phyloP scores from a whole-genome alignment of 495 filamentous ascomycete species.

The Annulohypoxylon bovei region DNA sequence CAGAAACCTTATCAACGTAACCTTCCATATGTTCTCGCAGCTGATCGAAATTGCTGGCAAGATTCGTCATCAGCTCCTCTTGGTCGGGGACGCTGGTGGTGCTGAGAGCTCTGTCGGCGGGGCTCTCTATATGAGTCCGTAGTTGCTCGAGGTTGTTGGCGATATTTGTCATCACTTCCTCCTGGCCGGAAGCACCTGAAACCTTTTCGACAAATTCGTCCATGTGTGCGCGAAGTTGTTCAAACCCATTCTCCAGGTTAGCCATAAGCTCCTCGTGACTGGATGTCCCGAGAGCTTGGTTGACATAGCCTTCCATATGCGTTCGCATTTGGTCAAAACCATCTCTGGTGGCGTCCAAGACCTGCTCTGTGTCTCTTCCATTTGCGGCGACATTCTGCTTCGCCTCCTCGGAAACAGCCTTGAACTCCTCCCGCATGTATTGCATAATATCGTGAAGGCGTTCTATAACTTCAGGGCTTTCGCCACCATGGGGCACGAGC shows the following conservation, averaged over 20 bases:
- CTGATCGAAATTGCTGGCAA: constrained; percentile 72
- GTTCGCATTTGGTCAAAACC: constrained; percentile 81
- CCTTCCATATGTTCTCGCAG: constrained; percentile 70
- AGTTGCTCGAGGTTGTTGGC: constrained; percentile 56
- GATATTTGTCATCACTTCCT: constrained; percentile 71
- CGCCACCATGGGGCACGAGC: constrained; percentile 46
- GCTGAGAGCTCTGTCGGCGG: constrained; percentile 74
- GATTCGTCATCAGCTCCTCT: constrained; percentile 77
- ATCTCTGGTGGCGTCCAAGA: constrained; percentile 86
- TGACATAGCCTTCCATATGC: constrained; percentile 72
- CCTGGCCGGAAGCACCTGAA: constrained; percentile 72
- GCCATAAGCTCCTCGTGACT: constrained; percentile 84
- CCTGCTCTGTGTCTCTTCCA: constrained; percentile 80
- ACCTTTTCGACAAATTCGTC: constrained; percentile 78
- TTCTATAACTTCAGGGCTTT: constrained; percentile 71
- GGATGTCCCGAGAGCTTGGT: constrained; percentile 30
- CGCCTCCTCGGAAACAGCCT: constrained; percentile 67
- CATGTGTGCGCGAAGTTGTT: constrained; percentile 77
- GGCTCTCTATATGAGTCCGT: constrained; percentile 72
- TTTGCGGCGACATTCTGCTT: constrained; percentile 78
- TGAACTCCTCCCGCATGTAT: constrained; percentile 74
- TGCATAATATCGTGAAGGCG: constrained; percentile 79
- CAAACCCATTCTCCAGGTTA: constrained; percentile 82
- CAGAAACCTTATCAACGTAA: constrained; percentile 76
- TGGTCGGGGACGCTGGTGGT: constrained; percentile 72